Base-by-base conservation (phyloP, 441 rosid genomes). In the Eutrema salsugineum region DNA sequence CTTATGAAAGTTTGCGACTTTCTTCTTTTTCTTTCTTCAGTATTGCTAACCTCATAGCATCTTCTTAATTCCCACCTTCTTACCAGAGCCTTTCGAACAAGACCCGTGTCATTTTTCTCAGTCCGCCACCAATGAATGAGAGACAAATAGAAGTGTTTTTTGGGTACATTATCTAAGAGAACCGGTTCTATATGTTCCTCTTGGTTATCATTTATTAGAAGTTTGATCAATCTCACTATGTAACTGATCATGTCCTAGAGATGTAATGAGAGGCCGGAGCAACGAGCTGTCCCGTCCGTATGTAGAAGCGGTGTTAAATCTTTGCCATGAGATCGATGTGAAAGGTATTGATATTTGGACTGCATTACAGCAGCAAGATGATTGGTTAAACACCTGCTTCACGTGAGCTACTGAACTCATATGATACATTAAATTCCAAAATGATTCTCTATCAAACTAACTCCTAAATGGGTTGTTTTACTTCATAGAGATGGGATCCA, bases 121-220 rank as follows among this genome's bases (percentile, higher is more conserved):
- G 82, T 49, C 66, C 88, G 1, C 99, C 97, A 11, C 97, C 99
- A 8, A 67, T 87, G 60, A 88, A 89, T 14, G 91, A 88, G 84
- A 79, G 68, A 15, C 78, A 79, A 59, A 63, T 86, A 16, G 6
- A 28, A 0, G 40, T 58, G 51, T 12, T 6, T 11, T 9, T 74
- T 2, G 70, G 88, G 90, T 87, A 69, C 66, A 19, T 48, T 48
- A 2, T 58, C 44, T 65, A 57, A 20, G 10, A 58, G 5, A 24
- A 22, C 40, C 0, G 1, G 27, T 47, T n/a, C n/a, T 69, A 17
- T 4, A 61, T 63, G n/a, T 69, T 49, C 19, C 17, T 49, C 7
- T 39, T 66, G 22, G 39, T 47, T 36, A 27, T 22, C 33, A 0
- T 5, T 28, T 27, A 60, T 19, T 44, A 16, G 38, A 58, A 27